phyloP scores from a whole-genome alignment of 345 rosid genomes.

The Lenwebbia sp. region DNA sequence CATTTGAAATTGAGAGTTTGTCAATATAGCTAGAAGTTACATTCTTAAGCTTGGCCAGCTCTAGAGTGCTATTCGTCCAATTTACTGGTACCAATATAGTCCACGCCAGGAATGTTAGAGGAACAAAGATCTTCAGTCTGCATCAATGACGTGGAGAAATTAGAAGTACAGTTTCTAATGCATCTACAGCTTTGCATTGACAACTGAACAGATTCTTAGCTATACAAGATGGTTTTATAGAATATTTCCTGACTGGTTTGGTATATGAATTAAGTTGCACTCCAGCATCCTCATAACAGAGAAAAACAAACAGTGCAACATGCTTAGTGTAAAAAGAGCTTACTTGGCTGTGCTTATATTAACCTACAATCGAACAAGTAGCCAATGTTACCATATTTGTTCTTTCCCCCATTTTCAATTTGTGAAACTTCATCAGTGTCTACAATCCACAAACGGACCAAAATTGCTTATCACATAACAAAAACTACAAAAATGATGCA shows the following conservation, averaged over 20 bases:
- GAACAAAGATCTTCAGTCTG: conserved; percentile 86
- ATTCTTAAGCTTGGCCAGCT: conserved; percentile 17
- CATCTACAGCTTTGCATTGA: not conserved
- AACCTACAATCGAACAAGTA: not conserved
- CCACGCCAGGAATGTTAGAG: conserved; percentile 70
- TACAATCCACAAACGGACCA: not conserved
- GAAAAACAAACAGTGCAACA: not conserved
- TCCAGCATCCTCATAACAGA: not conserved
- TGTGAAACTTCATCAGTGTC: not conserved
- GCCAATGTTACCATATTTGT: not conserved
- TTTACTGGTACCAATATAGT: conserved; percentile 67
- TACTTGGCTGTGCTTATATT: not conserved
- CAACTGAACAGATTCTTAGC: not conserved
- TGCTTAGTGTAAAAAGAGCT: not conserved
- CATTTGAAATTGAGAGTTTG: conserved; percentile 78
- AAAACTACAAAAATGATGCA: not conserved
- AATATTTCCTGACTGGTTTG: not conserved
- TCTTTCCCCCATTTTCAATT: not conserved
- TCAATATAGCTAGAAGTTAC: conserved; percentile 81
- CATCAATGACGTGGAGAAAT: no score
- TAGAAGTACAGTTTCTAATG: not conserved
- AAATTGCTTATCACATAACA: not conserved
- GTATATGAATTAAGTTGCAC: not conserved
- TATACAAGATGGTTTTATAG: not conserved
- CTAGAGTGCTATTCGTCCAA: conserved; percentile 45